Conservation (phyloP, 164 flowering plant species). For the Saururus chinensis region DNA sequence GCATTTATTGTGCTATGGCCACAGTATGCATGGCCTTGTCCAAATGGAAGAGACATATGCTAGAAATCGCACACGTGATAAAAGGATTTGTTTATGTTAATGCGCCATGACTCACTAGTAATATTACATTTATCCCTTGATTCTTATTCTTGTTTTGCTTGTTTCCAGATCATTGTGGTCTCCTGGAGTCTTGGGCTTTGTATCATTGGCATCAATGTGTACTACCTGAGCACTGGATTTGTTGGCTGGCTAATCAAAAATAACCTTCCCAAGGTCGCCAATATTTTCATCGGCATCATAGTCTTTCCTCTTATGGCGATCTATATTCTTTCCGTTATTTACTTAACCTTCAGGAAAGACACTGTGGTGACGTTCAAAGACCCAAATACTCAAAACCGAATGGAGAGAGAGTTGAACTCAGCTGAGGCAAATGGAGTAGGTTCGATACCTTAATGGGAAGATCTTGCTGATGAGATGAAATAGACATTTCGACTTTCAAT, state of each 20-base stretch:
- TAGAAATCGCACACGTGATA: no score
- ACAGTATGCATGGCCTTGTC: no score
- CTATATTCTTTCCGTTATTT: constrained; percentile 48
- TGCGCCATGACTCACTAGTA: no score
- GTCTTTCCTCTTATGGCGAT: constrained; percentile 76
- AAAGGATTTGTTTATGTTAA: no score
- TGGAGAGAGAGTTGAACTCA: constrained; percentile 31
- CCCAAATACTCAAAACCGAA: constrained; percentile 22
- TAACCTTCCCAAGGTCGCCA: constrained; percentile 44
- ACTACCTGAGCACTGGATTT: constrained; percentile 62
- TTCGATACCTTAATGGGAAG: constrained; percentile 45
- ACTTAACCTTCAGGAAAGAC: constrained; percentile 66
- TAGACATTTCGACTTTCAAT: background rate
- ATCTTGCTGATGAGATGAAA: constrained; percentile 32
- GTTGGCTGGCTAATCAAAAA: constrained; percentile 67
- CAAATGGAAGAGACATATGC: no score
- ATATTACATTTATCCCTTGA: no score
- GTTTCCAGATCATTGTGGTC: constrained; percentile 54
- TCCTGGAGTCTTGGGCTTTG: constrained; percentile 68
- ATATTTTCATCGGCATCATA: constrained; percentile 59
- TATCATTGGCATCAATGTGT: constrained; percentile 74
- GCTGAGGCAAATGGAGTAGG: constrained; percentile 4
- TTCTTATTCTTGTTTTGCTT: background rate
- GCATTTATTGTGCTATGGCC: no score
- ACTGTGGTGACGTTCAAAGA: constrained; percentile 46